Base-by-base conservation (phyloP, 2,329 filamentous ascomycete genomes). In the Arthrobotrys entomopaga region DNA sequence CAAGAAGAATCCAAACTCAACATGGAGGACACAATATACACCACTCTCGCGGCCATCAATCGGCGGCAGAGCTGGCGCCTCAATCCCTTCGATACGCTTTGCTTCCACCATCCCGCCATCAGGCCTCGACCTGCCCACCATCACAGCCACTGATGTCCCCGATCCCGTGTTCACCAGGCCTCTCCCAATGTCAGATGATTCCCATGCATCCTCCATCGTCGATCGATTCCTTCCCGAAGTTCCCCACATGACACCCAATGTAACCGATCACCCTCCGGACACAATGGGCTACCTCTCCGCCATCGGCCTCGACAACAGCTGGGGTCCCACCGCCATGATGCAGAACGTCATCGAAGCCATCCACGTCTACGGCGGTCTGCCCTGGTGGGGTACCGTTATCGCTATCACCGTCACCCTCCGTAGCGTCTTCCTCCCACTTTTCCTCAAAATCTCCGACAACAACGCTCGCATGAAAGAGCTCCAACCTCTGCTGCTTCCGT, bases 221-320 rank as follows among this genome's bases (percentile, higher is more conserved):
- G 67, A 65, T 46, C 43, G 60, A 11, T 66, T 65, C 46, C 70
- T 63, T 50, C 59, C 69, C 20, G 20, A 43, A 13, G 53, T 74
- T 4, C 69, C 69, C 19, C n/a, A 49, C 8, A 38, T 50, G n/a
- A 46, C 60, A 4, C 34, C 54, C 16, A 50, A 64, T 7, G 26
- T 50, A 19, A 71, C 61, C 43, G 29, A 42, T 26, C 57, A 74
- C 42, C 11, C 54, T 76, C 88, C 90, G 40, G 90, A 94, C 79
- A 85, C 88, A 58, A 87, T 96, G 70, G 95, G 95, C 76, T 97
- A 93, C 79, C 84, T 99, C 70, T 87, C 91, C 78, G 86, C 88
- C 5, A 84, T 98, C 10, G 95, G 95, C 2, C 84, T 99, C 20
- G 91, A 98, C 79, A 98, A 90, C 79, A 93, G 94, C 80, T 93